Evolutionary conservation across 495 filamentous ascomycete genomes (phyloP), one percentile per base, ranked within the genome.

Genomic region (Penicillium desertorum): DNA sequence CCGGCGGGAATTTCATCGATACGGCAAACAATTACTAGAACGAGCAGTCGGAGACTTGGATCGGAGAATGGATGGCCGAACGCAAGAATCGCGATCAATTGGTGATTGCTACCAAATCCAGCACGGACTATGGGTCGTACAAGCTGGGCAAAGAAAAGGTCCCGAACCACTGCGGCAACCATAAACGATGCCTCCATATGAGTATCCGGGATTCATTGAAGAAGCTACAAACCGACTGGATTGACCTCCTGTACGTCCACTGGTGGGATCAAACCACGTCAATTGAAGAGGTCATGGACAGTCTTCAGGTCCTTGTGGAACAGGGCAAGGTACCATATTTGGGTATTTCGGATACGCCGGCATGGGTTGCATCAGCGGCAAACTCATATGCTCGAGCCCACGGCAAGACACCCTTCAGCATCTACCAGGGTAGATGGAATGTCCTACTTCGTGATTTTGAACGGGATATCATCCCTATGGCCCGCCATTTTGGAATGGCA

Each of bases 21-120:
- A 75, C 72, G 2, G 47, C 56, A 6, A 58, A 58, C 19, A 7
- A 19, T 20, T 58, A 58, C 56, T 47, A 58, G 36, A 23, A 58
- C 23, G 45, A 51, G 8, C 46, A 58, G 45, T 58, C 56, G 2
- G 56, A 58, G 30, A 16, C 17, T 10, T 51, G 46, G 46, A 30
- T 58, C 16, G 56, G 56, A 5, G 57, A 63, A 37, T 63, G 61
- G 61, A 61, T 61, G 53, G 43, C 54, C 19, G 6, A 43, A 12
- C 61, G 61, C 19, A 37, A 51, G 17, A 51, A 61, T 5, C 49
- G 61, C 12, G 61, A 63, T 32, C 34, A 56, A 14, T 36, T 63
- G 5, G 61, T 63, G 1, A 27, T 92, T 51, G 87, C 88, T 0
- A 91, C 88, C 39, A 92, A 91, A 64, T 92, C 80, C 70, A 85